Evolutionary conservation across 768 basidiomycete species (phyloP).

Genomic region (Mrakia gelida): DNA sequence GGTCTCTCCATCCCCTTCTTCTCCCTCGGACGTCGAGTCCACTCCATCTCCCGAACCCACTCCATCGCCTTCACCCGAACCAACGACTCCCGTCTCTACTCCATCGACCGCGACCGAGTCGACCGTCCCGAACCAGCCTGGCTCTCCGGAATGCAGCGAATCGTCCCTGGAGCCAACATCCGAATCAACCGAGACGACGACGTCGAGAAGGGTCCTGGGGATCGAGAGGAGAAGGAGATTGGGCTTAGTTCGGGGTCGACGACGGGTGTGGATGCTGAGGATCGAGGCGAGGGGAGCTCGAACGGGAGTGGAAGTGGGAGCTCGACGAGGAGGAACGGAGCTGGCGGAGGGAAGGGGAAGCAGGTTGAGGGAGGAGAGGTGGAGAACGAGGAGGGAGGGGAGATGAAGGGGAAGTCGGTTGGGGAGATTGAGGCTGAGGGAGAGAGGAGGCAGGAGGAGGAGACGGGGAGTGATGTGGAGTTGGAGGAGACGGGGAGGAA

Average conservation of each 20-base stretch:
- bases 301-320: constrained; percentile 30
- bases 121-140: constrained; percentile 62
- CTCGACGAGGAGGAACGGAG: constrained; percentile 34
- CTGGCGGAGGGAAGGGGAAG: constrained; percentile 24
- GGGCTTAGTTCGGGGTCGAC: constrained; percentile 5
- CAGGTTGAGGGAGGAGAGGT: constrained; percentile 6
- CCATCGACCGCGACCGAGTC: background rate
- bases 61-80: constrained; percentile 50
- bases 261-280: background rate
- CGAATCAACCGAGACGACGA: constrained; percentile 75
- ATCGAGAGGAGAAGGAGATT: constrained; percentile 13
- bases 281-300: background rate
- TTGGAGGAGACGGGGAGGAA: constrained; percentile 35
- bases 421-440: constrained; percentile 20
- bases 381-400: constrained; percentile 28
- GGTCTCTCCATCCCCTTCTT: constrained; percentile 92
- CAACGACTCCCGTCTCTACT: constrained; percentile 53
- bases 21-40: constrained; percentile 86
- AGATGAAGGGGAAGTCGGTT: background rate
- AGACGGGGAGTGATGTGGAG: constrained; percentile 33
- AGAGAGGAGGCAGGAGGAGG: constrained; percentile 33
- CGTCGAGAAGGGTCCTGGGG: constrained; percentile 7
- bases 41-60: constrained; percentile 84
- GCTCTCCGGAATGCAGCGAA: constrained; percentile 68
- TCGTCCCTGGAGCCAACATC: constrained; percentile 68